Evolutionary conservation across 345 rosid species (phyloP).

Genomic region (Psidium friedrichsthalianum): DNA sequence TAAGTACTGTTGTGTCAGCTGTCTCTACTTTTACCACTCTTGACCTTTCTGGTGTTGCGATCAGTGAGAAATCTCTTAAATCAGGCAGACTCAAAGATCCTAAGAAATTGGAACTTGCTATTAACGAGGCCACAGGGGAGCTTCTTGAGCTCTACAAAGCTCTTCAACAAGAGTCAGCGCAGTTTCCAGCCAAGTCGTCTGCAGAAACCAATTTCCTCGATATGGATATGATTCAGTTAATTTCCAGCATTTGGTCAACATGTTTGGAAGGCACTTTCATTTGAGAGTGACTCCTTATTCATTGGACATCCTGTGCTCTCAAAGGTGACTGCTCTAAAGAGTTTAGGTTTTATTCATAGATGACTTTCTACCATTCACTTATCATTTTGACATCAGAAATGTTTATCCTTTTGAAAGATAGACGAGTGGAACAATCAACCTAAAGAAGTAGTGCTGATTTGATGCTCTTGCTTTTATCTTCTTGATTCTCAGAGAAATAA

Average conservation of each 20-base stretch:
- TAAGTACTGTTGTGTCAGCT: conserved; percentile 36
- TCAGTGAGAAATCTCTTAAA: conserved; percentile 28
- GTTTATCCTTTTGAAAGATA: not conserved
- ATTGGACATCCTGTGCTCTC: conserved; percentile 38
- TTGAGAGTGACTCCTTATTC: conserved; percentile 22
- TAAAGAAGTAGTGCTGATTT: not conserved
- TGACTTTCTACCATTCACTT: not conserved
- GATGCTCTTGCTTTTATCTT: conserved; percentile 10
- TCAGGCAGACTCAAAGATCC: conserved; percentile 22
- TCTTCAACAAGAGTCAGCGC: conserved; percentile 28
- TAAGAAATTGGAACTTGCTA: conserved; percentile 29
- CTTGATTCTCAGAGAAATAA: conserved; percentile 51
- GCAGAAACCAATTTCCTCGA: conserved; percentile 37
- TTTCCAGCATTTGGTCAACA: conserved; percentile 60
- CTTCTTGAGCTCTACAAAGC: conserved; percentile 39
- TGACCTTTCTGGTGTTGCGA: conserved; percentile 24
- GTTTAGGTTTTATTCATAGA: not conserved
- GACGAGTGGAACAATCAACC: not conserved
- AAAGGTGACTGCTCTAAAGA: conserved; percentile 31
- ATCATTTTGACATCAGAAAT: not conserved
- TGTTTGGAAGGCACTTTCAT: conserved; percentile 32
- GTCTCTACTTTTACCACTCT: conserved; percentile 42
- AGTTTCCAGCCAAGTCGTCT: conserved; percentile 25
- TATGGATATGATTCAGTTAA: conserved; percentile 37
- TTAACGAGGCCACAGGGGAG: conserved; percentile 41